Percentiles rank a stretch among this genome's conserved stretches.
Conservation (phyloP, 495 filamentous ascomycete genomes). For the Evansstolkia leycettana region DNA sequence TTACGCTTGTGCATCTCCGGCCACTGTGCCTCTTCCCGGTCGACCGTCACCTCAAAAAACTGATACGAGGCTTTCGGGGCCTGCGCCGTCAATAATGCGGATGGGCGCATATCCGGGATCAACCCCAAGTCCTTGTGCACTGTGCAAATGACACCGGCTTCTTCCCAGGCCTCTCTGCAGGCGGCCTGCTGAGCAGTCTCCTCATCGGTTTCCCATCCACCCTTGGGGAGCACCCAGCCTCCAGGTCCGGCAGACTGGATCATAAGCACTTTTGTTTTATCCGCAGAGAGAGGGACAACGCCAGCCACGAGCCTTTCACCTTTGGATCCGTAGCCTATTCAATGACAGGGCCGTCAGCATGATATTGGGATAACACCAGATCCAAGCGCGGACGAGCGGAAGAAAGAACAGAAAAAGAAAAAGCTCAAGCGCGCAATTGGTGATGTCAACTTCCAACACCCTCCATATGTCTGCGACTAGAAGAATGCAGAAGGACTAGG, state of each 20-base stretch:
- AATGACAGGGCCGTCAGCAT: slow-evolving; percentile 7
- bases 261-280: slow-evolving; percentile 73
- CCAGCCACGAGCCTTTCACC: slow-evolving; percentile 94
- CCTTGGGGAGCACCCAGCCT: slow-evolving; percentile 95
- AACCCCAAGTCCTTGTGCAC: slow-evolving; percentile 74
- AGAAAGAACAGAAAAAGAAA: slow-evolving; percentile 1
- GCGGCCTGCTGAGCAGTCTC: slow-evolving; percentile 53
- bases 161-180: slow-evolving; percentile 89
- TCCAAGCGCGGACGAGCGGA: no score
- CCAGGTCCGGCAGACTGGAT: slow-evolving; percentile 82
- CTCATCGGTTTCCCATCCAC: slow-evolving; percentile 95
- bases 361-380: no score
- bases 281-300: slow-evolving; percentile 68
- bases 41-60: slow-evolving; percentile 79
- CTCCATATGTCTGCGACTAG: not conserved
- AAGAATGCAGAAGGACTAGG: not conserved
- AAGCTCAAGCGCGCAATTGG: not conserved
- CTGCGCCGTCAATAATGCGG: slow-evolving; percentile 42
- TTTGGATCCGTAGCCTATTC: slow-evolving; percentile 73
- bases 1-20: slow-evolving; percentile 87
- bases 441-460: no score
- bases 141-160: slow-evolving; percentile 78
- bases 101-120: slow-evolving; percentile 64
- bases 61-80: slow-evolving; percentile 70
- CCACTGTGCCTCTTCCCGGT: slow-evolving; percentile 75